Base-by-base conservation (phyloP, 768 basidiomycete species). In the Rhodotorula graminis region DNA sequence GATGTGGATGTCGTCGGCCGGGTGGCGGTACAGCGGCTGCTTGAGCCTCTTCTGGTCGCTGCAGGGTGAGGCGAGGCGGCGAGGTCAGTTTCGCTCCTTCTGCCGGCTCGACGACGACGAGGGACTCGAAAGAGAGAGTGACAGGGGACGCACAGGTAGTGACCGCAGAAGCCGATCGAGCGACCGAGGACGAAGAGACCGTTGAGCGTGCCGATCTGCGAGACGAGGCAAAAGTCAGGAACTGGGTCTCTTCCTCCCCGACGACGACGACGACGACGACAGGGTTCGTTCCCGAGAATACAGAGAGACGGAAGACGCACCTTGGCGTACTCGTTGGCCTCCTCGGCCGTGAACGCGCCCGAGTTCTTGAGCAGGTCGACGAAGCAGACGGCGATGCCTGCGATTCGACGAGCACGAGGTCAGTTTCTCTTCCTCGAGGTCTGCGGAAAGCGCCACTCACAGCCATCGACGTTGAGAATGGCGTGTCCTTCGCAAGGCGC, bases 161-260 rank as follows among this genome's bases (percentile, higher is more conserved):
- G 40, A 64, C 93, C 93, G 78, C 95, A 93, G 87, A 98, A 96
- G 76, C 94, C 95, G 81, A 96, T 96, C 81, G 90, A 92, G 76
- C 95, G 91, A 60, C 95, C 95, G 66, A 97, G 88, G 59, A 99
- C 95, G 83, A 98, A 98, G 70, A 99, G 85, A 69, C 94, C 95
- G 80, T 97, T 98, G 69, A 99, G 86, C 7, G 91, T 90, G 65
- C 93, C 93, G 74, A 93, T 93, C 86, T 84, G 65, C 25, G 33
- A 59, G 42, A n/a, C 40, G 21, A 8, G 42, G 33, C 19, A 18
- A 40, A 29, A 12, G 49, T 37, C 52, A 53, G 40, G 10, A 12
- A 29, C 29, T 16, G 21, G 47, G 8, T 21, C 21, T 21, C 16
- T 27, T 5, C 25, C 23, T 25, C 53, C 8, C 9, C 27, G 53